A percentile compares a stretch with the other conserved stretches of the same genome.
Conservation (phyloP, 139 green algal species). For the Gonium pectorale region DNA sequence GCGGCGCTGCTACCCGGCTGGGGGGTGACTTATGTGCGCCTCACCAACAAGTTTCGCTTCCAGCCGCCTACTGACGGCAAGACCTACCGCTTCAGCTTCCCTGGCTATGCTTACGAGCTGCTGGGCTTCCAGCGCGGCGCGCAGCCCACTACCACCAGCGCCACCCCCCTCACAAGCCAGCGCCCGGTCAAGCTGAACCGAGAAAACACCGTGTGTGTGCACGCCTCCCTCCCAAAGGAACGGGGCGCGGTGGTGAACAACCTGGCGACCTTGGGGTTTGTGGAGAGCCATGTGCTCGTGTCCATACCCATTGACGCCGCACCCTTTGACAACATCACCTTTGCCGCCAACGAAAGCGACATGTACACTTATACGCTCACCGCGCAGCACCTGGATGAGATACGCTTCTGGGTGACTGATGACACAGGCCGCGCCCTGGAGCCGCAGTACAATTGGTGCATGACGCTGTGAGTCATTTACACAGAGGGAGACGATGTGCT, state of each 20-base stretch:
- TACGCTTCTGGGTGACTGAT: constrained; percentile 10
- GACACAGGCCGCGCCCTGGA: not conserved
- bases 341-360: not conserved
- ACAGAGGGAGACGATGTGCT: not conserved
- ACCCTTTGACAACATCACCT: not conserved
- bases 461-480: not conserved
- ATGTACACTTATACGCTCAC: constrained; percentile 4
- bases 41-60: not conserved
- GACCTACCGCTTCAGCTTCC: not conserved
- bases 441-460: constrained; percentile 3
- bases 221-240: not conserved
- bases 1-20: not conserved
- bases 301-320: not conserved
- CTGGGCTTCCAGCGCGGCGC: too few relatives aligned
- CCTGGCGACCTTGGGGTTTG: not conserved
- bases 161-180: not conserved
- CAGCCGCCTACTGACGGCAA: not conserved
- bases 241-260: not conserved
- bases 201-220: not conserved
- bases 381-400: constrained; percentile 3
- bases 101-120: not conserved
- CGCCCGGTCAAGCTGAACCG: not conserved
- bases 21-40: not conserved
- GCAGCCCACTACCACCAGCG: not conserved
- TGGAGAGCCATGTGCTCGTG: constrained; percentile 22